Base-by-base conservation (phyloP, 1,284 basidiomycete genomes). In the Clitocybe nebularis region DNA sequence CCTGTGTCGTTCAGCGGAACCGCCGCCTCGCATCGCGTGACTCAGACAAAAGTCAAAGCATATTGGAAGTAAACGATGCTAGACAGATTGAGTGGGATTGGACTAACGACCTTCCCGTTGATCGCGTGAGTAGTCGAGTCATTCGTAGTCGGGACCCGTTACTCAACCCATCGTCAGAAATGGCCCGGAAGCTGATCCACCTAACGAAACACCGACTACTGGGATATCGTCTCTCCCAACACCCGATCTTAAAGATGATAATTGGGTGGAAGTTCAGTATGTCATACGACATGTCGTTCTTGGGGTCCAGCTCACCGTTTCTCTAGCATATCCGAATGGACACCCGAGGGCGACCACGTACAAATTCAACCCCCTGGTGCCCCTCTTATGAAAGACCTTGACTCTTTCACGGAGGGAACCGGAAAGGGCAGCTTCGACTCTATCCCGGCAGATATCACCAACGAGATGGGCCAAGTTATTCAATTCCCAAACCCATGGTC, bases 321-420 rank as follows among this genome's bases (percentile, higher is more conserved):
- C 11, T 6, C 4, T 30, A 46, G 51, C 35, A 38, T 41, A 19
- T 38, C 39, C 13, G 45, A 30, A 16, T 46, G 44, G 36, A 37
- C 29, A 19, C n/a, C 39, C n/a, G 13, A 44, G 13, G 41, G 38
- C 19, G 28, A 47, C 17, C 22, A 24, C 32, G 48, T 56, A 39
- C 43, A 53, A 39, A 56, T 67, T 36, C 47, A 59, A 49, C 47
- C 63, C 28, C 71, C 72, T 5, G 59, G 57, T 8, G 71, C 75
- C 16, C 75, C 74, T 11, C 50, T 63, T 39, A 52, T 76, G 51
- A 75, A 72, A 58, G 75, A 77, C 51, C 51, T 69, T 19, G 75
- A 77, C 45, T 71, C 72, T 40, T 77, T 77, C 61, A 74, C 72
- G n/a, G 71, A 75, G 33, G 74, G 74, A 20, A 73, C 71, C 6